Evolutionary conservation across 805 yeast species (phyloP), one percentile per base, ranked within the genome.

Genomic region (Candida railenensis): DNA sequence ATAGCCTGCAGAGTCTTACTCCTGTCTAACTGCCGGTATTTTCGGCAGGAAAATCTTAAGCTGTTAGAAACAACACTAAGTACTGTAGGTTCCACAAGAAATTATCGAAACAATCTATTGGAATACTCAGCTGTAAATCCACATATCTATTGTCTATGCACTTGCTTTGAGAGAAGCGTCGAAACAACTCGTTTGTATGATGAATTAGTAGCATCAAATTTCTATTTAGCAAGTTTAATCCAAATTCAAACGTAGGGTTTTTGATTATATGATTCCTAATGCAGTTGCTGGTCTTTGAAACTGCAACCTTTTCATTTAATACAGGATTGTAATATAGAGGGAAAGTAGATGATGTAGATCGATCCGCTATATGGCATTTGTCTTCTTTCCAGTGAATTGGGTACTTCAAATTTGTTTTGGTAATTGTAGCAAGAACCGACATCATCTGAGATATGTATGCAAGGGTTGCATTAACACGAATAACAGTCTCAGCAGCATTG

Each of bases 41-140:
- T 25, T 25, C 30, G 12, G 7, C 15, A 34, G 19, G 19, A 5
- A 7, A 14, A 9, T 22, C 8, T 22, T 8, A n/a, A 2, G 64
- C 65, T 1, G 74, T 69, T 34, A 71, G 49, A 49, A 61, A 69
- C 36, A 72, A 53, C 12, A 66, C 46, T 20, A 71, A 42, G 44
- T 65, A 72, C 48, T 72, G 66, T 20, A 72, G 48, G 40, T 59
- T 69, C 77, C 77, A 72, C 46, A 71, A 53, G 38, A 70, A 62
- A 47, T 71, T 69, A 51, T 71, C 77, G 15, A 62, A 42, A 44
- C 73, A 67, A 40, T 71, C 76, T 5, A 59, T 49, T 2, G 76
- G 76, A 12, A 70, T 57, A 34, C 55, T 58, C 22, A 16, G 37
- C 22, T 32, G 43, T 14, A 42, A 15, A 19, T 22, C 34, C 22